Conservation (phyloP, 169 alveolate genomes). For the Eimeria maxima region DNA sequence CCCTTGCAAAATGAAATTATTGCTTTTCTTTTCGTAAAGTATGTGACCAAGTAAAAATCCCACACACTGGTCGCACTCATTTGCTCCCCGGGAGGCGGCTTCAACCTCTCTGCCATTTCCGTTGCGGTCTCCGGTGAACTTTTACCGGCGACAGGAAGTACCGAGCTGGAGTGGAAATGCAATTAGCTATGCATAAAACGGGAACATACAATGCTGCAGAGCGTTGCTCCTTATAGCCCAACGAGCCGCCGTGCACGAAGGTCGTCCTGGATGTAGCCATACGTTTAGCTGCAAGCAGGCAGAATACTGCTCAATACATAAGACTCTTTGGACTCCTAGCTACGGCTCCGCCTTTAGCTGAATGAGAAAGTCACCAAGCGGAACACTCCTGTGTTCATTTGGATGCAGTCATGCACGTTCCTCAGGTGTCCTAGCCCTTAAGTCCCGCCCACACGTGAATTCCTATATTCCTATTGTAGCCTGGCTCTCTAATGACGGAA, state of each 20-base stretch:
- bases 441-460: neutral
- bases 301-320: too few relatives aligned
- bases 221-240: neutral
- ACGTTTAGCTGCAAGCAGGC: too few relatives aligned
- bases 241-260: slow-evolving; percentile 14
- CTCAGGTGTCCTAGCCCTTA: neutral
- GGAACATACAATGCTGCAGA: too few relatives aligned
- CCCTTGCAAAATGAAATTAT: neutral
- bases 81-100: neutral
- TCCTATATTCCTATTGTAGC: neutral
- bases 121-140: neutral
- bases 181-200: neutral
- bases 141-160: neutral
- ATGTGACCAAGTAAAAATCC: neutral
- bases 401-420: too few relatives aligned
- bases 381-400: too few relatives aligned
- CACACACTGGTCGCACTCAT: too few relatives aligned
- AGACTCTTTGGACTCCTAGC: too few relatives aligned
- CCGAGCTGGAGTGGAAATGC: neutral
- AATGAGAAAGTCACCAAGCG: too few relatives aligned
- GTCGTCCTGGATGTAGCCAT: neutral
- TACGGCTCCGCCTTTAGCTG: too few relatives aligned
- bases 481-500: neutral
- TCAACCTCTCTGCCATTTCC: neutral
- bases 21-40: neutral